Evolutionary conservation across 192 early-diverging fungal species (phyloP), one percentile per base, ranked within the genome.

Genomic region (Backusella liffmaniae): DNA sequence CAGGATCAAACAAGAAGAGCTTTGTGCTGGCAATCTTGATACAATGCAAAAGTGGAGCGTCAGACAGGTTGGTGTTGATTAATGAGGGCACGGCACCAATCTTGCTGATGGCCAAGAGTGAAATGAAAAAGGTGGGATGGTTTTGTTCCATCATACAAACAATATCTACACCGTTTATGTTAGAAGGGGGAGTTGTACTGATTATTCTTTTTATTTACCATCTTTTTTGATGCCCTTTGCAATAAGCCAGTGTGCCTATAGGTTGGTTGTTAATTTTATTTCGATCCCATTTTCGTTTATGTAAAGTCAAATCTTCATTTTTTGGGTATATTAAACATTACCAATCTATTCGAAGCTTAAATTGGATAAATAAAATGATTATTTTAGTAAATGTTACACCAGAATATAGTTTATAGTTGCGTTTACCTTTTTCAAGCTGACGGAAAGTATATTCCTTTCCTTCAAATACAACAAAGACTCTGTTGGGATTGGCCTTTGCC

Each of bases 21-120:
- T 77, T 83, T 29, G 87, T 72, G 6, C 79, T 73, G 39, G 79
- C 76, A 3, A 84, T 73, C 37, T 80, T 84, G 49, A 88, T 71
- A 12, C 80, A 83, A 66, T 88, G 84, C 10, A 83, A 13, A 12
- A 88, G 69, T 0, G 82, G 75, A 15, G 77, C 66, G 1, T 83
- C 86, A 13, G 79, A 56, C 37, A 91, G 76, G 66, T 91, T 86
- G 70, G 80, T 88, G 84, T 92, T 92, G 78, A 92, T 85, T 44
- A 91, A 84, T 21, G 88, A 88, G 4, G 86, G 79, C 0, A 83
- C 75, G 2, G 76, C 85, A 16, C 87, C 90, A 36, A 92, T 82
- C 73, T 92, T 91, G 56, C 83, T 76, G 35, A 90, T 72, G 2
- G 85, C 88, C 8, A 92, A 80, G 76, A 84, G 83, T 16, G 78